These are phyloP conservation scores for Irpex lacteus DNA, from an alignment of 1,284 basidiomycete genomes.

Conservation along the genomic window DNA sequence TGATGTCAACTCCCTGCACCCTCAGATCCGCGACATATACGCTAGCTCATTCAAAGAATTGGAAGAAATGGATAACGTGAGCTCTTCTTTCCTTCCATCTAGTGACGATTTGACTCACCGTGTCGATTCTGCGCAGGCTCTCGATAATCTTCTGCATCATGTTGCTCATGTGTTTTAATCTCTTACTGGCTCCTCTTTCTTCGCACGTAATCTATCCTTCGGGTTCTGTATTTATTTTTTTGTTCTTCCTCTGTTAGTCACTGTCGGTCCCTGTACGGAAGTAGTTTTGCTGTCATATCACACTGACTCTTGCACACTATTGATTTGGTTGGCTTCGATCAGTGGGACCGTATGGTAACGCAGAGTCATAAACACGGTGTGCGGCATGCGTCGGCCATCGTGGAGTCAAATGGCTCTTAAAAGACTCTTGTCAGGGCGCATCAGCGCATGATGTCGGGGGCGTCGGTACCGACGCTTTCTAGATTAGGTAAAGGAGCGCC, in stretches of 20 bases:
- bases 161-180: slow-evolving; percentile 19
- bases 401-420: neutral
- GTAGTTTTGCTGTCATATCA: neutral
- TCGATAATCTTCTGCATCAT: slow-evolving; percentile 35
- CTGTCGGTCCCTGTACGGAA: neutral
- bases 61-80: slow-evolving; percentile 77
- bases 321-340: neutral
- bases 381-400: neutral
- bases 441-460: neutral
- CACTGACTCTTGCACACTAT: neutral
- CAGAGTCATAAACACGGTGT: neutral
- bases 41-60: slow-evolving; percentile 69
- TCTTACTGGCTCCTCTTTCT: neutral
- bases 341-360: neutral
- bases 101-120: neutral
- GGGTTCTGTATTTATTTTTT: neutral
- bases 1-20: slow-evolving; percentile 64
- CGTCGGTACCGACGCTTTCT: neutral
- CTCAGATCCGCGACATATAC: slow-evolving; percentile 70
- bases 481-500: neutral
- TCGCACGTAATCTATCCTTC: slow-evolving; percentile 5
- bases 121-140: slow-evolving; percentile 19
- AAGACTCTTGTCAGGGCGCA: neutral
- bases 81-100: slow-evolving; percentile 21
- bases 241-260: neutral